phyloP scores from a whole-genome alignment of 257 asterid genomes.

The Ilex aquifolium region DNA sequence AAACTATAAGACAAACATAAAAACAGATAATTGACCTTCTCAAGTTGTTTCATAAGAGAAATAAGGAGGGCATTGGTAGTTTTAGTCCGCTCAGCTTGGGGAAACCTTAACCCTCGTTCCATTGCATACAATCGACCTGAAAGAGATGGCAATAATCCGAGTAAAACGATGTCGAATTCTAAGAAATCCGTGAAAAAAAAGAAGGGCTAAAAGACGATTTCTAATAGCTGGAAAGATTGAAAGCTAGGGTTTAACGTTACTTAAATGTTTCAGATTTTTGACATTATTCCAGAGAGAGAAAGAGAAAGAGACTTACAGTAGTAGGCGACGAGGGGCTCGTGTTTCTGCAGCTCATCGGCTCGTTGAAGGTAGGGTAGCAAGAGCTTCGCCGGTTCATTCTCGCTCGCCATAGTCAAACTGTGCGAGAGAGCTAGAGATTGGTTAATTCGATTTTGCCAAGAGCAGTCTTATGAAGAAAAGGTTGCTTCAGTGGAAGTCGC shows the following conservation, averaged over 20 bases:
- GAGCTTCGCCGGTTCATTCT: constrained; percentile 41
- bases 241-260: neutral
- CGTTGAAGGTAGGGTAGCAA: constrained; percentile 42
- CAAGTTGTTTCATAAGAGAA: constrained; percentile 90
- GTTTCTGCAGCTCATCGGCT: constrained; percentile 48
- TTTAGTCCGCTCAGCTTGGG: constrained; percentile 76
- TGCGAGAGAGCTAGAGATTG: neutral
- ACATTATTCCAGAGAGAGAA: neutral
- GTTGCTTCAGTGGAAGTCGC: neutral
- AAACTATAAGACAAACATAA: neutral
- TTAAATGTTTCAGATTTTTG: neutral
- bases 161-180: neutral
- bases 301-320: constrained; percentile 22
- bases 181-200: neutral
- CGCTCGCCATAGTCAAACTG: constrained; percentile 24
- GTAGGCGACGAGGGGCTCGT: constrained; percentile 44
- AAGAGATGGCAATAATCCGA: neutral
- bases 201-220: neutral
- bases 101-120: constrained; percentile 91
- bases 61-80: constrained; percentile 69
- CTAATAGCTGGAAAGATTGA: neutral
- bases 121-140: constrained; percentile 94
- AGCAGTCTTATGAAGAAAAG: neutral
- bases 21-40: constrained; percentile 44
- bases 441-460: neutral